Evolutionary conservation across 1,284 basidiomycete species (phyloP), one percentile per base, ranked within the genome.

Genomic region (Mycena sp.): DNA sequence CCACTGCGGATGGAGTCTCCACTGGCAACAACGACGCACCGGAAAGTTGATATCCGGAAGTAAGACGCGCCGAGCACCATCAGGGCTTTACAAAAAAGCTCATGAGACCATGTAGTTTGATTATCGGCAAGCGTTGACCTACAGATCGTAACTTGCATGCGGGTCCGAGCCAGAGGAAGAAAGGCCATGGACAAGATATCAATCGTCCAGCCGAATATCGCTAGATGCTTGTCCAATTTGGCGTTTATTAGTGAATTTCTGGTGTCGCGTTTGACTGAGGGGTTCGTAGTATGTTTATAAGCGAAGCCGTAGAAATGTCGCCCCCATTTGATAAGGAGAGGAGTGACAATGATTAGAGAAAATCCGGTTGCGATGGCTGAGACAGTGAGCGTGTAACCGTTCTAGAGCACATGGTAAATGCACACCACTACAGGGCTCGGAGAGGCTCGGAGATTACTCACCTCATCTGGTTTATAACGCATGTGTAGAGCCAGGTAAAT

Each of bases 21-120:
- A 17, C 54, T 56, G 16, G 44, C 54, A 28, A 46, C 54, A n/a
- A 50, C 48, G n/a, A 50, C 56, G 19, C 56, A 49, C 9, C 56
- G 56, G 25, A 58, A 58, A 25, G 46, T 38, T 21, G 56, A 58
- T 41, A 49, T 3, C 14, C 48, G 48, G 38, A 58, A 58, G 25
- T 58, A 58, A 4, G 46, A 58, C 6, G 38, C 56, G 37, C 48
- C 56, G 23, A 55, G 30, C 14, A 55, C 45, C 11, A 49, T 16
- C 21, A 40, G 25, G 14, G 45, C 56, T 29, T n/a, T n/a, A n/a
- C 1, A 16, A 37, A 3, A 6, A 41, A 26, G 37, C 48, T 25
- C 37, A 17, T 25, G 2, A 35, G 28, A 30, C 17, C 6, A 32
- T n/a, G 21, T 30, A 28, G 37, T 19, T 26, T 25, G 14, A 26